Evolutionary conservation across 257 asterid genomes (phyloP).

Genomic region (Agastache rugosa): DNA sequence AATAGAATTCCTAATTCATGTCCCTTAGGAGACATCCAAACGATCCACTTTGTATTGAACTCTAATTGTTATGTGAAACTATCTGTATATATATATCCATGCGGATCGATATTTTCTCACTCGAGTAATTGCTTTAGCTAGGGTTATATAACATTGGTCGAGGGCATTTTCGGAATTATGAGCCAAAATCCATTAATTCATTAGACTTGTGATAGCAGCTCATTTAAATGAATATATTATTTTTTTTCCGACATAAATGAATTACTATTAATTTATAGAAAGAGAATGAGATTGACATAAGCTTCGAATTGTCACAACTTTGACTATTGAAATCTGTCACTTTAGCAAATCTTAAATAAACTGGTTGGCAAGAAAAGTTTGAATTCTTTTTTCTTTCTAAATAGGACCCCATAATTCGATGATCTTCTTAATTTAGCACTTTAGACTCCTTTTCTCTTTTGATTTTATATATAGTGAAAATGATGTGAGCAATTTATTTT

Average conservation of each 20-base stretch:
- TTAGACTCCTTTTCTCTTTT: neutral
- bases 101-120: too few species aligned
- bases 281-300: neutral
- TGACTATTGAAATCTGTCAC: neutral
- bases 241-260: too few species aligned
- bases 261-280: neutral
- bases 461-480: neutral
- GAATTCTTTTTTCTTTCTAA: neutral
- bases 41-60: too few species aligned
- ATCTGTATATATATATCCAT: too few species aligned
- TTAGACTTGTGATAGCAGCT: neutral
- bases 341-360: neutral
- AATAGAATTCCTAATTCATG: too few species aligned
- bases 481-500: neutral
- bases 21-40: too few species aligned
- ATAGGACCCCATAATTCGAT: neutral
- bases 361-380: neutral
- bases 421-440: neutral
- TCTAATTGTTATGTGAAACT: too few species aligned
- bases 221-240: neutral
- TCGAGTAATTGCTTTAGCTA: too few species aligned
- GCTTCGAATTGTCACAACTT: conserved; percentile 1
- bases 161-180: too few species aligned
- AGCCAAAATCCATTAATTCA: neutral
- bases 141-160: too few species aligned